Evolutionary conservation across 2,329 filamentous ascomycete genomes (phyloP), one percentile per base, ranked within the genome.

Genomic region (Ophiostoma triangulosporum): DNA sequence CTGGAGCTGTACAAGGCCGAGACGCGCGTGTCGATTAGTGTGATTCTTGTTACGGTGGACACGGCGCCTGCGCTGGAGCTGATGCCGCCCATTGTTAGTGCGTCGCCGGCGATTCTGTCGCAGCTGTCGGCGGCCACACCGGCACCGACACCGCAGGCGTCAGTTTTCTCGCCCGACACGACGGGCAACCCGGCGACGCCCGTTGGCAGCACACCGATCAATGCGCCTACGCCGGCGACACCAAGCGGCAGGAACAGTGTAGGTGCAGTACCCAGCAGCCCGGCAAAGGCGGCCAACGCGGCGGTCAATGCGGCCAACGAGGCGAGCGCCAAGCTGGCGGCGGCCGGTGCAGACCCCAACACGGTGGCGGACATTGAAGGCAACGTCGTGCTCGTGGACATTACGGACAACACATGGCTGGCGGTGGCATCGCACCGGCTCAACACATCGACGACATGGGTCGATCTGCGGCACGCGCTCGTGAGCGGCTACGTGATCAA

Each of bases 331-430:
- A 66, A 48, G 63, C 53, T 60, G 12, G 52, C 58, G 1, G 50
- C 58, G 2, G 56, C 57, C 4, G 58, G 51, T 7, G 36, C 57
- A n/a, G 58, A 60, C 38, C 58, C 66, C 15, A 74, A 80, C 22
- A 56, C 64, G 7, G 58, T 58, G 3, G 66, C 69, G 4, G 66
- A 67, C 11, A 59, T 64, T 60, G 68, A 75, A 48, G 72, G 73
- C 1, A 85, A 90, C 54, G 78, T 83, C 1, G 77, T 83, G 20
- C 75, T 94, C 11, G 69, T 86, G 17, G 86, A 93, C 62, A 67
- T 78, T 2, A 81, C 81, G 1, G 87, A 93, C 61, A 84, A 87
- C 58, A 84, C 79, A 0, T 91, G 84, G 83, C 86, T 83, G 20
- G 77, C 86, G 5, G 71, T 93, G 15, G 74, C 86, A 40, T 75